Conservation (phyloP, 176 grass and related monocot genomes). For the Zea luxurians region DNA sequence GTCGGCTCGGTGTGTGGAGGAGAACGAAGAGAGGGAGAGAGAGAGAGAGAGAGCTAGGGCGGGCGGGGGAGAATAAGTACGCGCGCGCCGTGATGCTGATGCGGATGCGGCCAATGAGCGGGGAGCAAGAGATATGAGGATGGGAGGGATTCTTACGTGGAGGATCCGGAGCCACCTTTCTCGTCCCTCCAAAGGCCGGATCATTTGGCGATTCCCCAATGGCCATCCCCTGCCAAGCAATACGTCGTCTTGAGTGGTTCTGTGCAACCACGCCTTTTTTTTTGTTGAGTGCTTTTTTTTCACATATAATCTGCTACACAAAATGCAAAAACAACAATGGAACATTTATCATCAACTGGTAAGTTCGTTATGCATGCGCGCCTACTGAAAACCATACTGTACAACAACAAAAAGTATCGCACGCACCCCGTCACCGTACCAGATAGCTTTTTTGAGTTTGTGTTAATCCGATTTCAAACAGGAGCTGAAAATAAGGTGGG, state of each 20-base stretch:
- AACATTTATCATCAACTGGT: not conserved
- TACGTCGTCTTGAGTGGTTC: slow-evolving; percentile 12
- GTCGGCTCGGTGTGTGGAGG: slow-evolving; percentile 43
- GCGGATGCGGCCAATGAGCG: slow-evolving; percentile 35
- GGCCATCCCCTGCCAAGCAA: not conserved
- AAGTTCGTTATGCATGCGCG: no score
- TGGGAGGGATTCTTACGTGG: slow-evolving; percentile 52
- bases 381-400: no score
- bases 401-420: not conserved
- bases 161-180: slow-evolving; percentile 49
- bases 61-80: slow-evolving; percentile 38
- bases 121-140: slow-evolving; percentile 44
- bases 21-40: slow-evolving; percentile 30
- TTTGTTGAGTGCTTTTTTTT: no score
- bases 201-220: slow-evolving; percentile 36
- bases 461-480: not conserved
- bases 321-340: not conserved
- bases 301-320: not conserved
- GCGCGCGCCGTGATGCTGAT: not conserved
- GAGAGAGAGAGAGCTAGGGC: slow-evolving; percentile 33
- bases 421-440: not conserved
- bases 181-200: not conserved
- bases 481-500: not conserved
- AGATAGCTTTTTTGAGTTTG: not conserved
- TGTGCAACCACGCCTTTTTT: not conserved